Base-by-base conservation (phyloP, 352 stramenopile species). In the Globisporangium acanthophoron region DNA sequence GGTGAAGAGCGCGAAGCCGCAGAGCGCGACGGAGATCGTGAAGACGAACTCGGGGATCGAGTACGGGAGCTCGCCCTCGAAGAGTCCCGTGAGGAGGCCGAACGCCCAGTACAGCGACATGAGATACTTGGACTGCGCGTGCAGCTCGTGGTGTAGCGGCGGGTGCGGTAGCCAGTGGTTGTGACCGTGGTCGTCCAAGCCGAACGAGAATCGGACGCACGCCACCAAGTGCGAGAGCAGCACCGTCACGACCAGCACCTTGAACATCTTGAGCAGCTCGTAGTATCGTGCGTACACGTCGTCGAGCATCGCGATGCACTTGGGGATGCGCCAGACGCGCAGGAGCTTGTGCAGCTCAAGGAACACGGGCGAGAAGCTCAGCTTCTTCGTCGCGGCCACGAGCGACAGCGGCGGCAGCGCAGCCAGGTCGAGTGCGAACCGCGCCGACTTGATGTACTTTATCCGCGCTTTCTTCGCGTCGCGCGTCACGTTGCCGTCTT, bases 291-390 rank as follows among this genome's bases (percentile, higher is more conserved):
- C 67, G 48, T 84, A 88, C 12, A 84, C 44, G 39, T 82, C 66
- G 44, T 86, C 76, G 18, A 90, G 62, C 24, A 73, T 80, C 8
- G 61, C 62, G 24, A 86, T 62, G 49, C 81, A 87, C 35, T 64
- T 58, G 1, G 66, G 62, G 11, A 83, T 31, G 3, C 80, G 73
- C 70, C 71, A 76, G 27, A 75, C 13, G 0, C 80, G 67, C 7
- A 81, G 35, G 1, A 87, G 18, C 29, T 90, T 90, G 62, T 86
- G 74, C 45, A 67, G 59, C 39, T 88, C 80, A 31, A 86, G 56
- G 62, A 3, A 33, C 1, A 57, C 18, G 24, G 12, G 27, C 18
- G 31, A 31, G 35, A 49, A 47, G 43, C 43, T 3, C 46, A 15
- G 24, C 1, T 31, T n/a, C 2, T n/a, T 7, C 33, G 55, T 45